These are phyloP conservation scores for Cladosporium sp. DNA, from an alignment of 2,329 filamentous ascomycete genomes.

Conservation along the genomic window DNA sequence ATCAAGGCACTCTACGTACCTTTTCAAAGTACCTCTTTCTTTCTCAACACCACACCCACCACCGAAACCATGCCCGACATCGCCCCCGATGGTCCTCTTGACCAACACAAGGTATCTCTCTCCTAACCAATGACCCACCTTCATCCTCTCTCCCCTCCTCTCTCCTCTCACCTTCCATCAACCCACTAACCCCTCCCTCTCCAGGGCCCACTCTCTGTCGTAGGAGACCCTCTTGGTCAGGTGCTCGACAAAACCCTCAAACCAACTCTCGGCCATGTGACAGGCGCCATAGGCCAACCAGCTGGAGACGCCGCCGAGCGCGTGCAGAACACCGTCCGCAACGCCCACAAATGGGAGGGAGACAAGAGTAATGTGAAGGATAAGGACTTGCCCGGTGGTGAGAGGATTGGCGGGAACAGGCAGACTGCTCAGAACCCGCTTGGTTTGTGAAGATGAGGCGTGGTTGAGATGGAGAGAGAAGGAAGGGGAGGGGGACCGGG, in stretches of 20 bases:
- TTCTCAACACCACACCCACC: neutral
- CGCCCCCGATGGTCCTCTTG: conserved; percentile 24
- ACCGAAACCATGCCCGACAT: conserved; percentile 21
- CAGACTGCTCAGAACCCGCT: conserved; percentile 35
- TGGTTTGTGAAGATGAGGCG: conserved; percentile 21
- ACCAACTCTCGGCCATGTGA: conserved; percentile 28
- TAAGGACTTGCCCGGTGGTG: conserved; percentile 25
- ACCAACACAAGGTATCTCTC: conserved; percentile 21
- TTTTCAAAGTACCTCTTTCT: neutral
- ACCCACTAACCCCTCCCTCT: neutral
- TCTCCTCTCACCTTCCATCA: neutral
- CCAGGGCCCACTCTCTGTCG: conserved; percentile 27
- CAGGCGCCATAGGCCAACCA: conserved; percentile 27
- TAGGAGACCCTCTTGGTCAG: conserved; percentile 33
- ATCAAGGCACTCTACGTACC: neutral
- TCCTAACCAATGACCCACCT: neutral
- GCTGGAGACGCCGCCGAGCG: conserved; percentile 25
- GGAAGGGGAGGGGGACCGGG: neutral
- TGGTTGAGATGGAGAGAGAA: neutral
- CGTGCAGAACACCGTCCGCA: conserved; percentile 23
- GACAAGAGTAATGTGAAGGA: conserved; percentile 22
- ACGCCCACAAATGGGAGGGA: conserved; percentile 21
- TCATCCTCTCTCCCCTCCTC: neutral
- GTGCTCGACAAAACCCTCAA: conserved; percentile 28
- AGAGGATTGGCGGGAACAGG: conserved; percentile 32